Percentiles rank a stretch among this genome's conserved stretches.
These are phyloP conservation scores for Carex myosuroides DNA, from an alignment of 176 grass and related monocot species.

Conservation along the genomic window DNA sequence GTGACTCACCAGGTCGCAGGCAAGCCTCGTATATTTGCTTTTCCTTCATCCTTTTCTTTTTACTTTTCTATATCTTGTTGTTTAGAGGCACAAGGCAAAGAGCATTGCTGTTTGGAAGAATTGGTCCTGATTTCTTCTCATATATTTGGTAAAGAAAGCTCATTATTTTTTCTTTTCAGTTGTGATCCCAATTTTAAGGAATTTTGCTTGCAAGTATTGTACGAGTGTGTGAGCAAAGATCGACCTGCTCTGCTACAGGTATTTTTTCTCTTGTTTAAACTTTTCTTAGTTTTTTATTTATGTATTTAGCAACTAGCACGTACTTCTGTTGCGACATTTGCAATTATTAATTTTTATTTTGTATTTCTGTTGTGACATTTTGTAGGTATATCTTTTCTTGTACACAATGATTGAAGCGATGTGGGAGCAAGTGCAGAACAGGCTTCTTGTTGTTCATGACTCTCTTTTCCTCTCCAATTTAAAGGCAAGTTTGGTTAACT, in stretches of 20 bases:
- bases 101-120: conserved; percentile 2
- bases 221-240: conserved; percentile 99
- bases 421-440: conserved; percentile 61
- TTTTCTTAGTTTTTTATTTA: conserved; percentile 15
- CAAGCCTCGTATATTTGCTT: conserved; percentile 27
- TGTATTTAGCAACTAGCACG: background rate
- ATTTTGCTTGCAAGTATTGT: conserved; percentile 86
- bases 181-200: conserved; percentile 71
- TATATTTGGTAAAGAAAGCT: background rate
- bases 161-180: conserved; percentile 33
- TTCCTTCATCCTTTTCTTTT: background rate
- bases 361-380: conserved; percentile 19
- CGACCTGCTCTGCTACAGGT: conserved; percentile 86
- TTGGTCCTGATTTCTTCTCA: background rate
- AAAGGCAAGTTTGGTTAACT: conserved; percentile 46
- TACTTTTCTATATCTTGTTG: background rate
- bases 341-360: conserved; percentile 1
- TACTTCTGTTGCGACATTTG: background rate
- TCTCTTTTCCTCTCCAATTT: conserved; percentile 79
- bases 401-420: conserved; percentile 80
- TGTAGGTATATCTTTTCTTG: conserved; percentile 77
- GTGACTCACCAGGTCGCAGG: conserved; percentile 57
- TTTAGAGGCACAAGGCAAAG: conserved; percentile 8
- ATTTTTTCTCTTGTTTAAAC: background rate
- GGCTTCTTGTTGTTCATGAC: conserved; percentile 53